Conservation (phyloP, 2,329 filamentous ascomycete species). For the Sarocladiaceae sp. region DNA sequence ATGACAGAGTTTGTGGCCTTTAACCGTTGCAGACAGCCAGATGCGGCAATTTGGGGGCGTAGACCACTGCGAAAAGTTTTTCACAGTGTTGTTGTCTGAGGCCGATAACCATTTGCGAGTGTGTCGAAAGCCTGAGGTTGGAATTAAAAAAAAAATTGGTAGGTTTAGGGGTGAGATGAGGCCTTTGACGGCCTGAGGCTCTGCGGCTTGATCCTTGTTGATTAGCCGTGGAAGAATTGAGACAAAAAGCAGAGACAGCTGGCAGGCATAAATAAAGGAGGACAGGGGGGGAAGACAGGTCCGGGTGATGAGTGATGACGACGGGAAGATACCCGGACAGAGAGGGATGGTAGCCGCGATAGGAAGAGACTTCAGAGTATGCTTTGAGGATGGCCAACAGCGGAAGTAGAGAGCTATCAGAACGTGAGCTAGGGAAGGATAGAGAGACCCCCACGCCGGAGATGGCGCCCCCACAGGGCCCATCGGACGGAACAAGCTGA, state of each 20-base stretch:
- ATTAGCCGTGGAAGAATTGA: no score
- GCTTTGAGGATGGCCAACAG: background rate
- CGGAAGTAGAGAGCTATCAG: background rate
- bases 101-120: slow-evolving; percentile 2
- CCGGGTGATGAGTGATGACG: no score
- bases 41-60: no score
- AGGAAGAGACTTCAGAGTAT: background rate
- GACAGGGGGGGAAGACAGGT: no score
- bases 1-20: no score
- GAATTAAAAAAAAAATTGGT: slow-evolving; percentile 2
- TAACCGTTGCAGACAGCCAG: no score
- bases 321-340: no score
- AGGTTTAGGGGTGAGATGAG: background rate
- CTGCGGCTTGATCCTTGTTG: slow-evolving; percentile 4
- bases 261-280: no score
- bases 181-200: background rate
- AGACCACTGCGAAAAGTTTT: no score
- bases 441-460: slow-evolving; percentile 8
- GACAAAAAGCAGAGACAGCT: background rate
- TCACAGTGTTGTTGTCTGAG: slow-evolving; percentile 11
- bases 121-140: slow-evolving; percentile 9
- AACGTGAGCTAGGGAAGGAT: background rate
- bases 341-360: no score
- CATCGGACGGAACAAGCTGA: background rate
- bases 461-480: slow-evolving; percentile 10